phyloP scores from a whole-genome alignment of 139 green algal genomes.

The Volvox africanus region DNA sequence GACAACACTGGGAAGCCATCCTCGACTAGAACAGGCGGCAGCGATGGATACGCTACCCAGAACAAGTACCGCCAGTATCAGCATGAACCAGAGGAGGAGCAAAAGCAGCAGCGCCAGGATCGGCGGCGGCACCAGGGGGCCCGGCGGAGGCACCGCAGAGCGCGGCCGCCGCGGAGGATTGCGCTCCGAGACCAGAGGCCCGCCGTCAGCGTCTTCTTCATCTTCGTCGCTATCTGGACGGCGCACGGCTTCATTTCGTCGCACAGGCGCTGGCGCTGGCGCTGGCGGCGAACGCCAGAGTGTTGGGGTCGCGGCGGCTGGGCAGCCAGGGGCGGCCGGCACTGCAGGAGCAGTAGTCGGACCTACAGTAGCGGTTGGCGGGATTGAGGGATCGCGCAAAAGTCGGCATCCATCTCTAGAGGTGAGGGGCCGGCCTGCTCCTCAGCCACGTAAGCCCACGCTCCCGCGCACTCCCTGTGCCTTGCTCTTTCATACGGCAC shows the following conservation, averaged over 20 bases:
- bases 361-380: neutral
- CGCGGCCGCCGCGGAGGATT: neutral
- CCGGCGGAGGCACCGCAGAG: neutral
- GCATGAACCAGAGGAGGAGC: neutral
- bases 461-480: too few species aligned
- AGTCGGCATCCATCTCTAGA: neutral
- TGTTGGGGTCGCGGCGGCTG: neutral
- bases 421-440: neutral
- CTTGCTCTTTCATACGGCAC: too few species aligned
- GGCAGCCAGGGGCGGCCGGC: neutral
- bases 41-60: neutral
- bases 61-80: neutral
- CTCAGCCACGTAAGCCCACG: too few species aligned
- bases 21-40: neutral
- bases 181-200: neutral
- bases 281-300: neutral
- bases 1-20: constrained; percentile 18
- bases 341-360: neutral
- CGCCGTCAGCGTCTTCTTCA: neutral
- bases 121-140: neutral
- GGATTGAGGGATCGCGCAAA: neutral
- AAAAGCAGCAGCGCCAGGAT: constrained; percentile 1
- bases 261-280: neutral
- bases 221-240: neutral
- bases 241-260: neutral